A percentile compares a stretch with the other conserved stretches of the same genome.
These are phyloP conservation scores for Tilletia caries DNA, from an alignment of 1,284 basidiomycete species.

Conservation along the genomic window DNA sequence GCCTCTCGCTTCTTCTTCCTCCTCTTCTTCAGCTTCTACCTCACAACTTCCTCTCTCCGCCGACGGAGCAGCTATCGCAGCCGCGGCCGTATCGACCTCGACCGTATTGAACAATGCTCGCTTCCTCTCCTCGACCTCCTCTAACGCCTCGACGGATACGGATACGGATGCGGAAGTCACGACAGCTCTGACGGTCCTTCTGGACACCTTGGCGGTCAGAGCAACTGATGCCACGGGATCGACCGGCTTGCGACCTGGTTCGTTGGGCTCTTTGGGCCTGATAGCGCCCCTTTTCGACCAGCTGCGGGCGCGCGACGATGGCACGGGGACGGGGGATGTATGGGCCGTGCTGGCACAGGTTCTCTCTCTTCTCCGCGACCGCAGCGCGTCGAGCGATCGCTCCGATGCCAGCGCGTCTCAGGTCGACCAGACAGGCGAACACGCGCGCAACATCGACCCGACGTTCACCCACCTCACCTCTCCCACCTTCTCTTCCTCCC, in stretches of 20 bases:
- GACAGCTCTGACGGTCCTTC: background rate
- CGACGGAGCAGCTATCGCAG: background rate
- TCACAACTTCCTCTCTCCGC: background rate
- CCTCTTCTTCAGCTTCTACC: background rate
- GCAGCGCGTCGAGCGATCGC: too few relatives aligned
- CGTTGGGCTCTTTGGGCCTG: background rate
- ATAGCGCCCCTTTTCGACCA: too few relatives aligned
- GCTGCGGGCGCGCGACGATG: too few relatives aligned
- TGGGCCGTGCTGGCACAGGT: too few relatives aligned
- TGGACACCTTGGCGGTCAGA: background rate
- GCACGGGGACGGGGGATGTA: too few relatives aligned
- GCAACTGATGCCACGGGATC: background rate
- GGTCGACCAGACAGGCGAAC: too few relatives aligned
- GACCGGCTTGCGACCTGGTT: background rate
- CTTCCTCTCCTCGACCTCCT: background rate
- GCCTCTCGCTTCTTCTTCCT: background rate
- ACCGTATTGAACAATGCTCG: background rate
- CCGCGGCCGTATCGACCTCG: background rate
- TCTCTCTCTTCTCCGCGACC: too few relatives aligned
- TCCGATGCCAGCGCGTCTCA: too few relatives aligned
- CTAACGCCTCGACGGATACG: background rate
- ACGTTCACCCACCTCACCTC: background rate
- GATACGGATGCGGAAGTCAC: background rate
- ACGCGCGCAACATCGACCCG: background rate
- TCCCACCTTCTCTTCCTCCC: constrained; percentile 19